These are phyloP conservation scores for Colletotrichum noveboracense DNA, from an alignment of 2,329 filamentous ascomycete genomes.

Conservation along the genomic window DNA sequence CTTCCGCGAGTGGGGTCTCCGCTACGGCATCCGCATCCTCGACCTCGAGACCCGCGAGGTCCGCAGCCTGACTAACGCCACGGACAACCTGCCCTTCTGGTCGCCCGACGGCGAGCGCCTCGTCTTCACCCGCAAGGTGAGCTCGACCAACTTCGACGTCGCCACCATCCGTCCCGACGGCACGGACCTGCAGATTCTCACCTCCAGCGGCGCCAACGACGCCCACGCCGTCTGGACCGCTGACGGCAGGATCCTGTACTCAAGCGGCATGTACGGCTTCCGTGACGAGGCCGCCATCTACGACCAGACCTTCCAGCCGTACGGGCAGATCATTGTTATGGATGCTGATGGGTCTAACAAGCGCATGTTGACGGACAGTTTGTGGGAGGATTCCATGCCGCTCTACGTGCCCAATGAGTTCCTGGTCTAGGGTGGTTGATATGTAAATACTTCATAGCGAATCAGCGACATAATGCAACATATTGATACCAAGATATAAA, in stretches of 20 bases:
- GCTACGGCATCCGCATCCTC: slow-evolving; percentile 1
- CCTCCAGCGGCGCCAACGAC: slow-evolving; percentile 2
- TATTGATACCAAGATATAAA: background rate
- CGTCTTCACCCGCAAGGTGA: slow-evolving; percentile 6
- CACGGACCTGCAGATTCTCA: background rate
- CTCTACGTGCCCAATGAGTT: slow-evolving; percentile 7
- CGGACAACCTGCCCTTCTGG: slow-evolving; percentile 7
- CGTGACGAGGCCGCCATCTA: slow-evolving; percentile 9
- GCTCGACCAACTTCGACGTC: slow-evolving; percentile 7
- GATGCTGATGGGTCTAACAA: slow-evolving; percentile 7
- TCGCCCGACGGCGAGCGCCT: slow-evolving; percentile 6
- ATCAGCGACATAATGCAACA: background rate
- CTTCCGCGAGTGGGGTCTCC: slow-evolving; percentile 9
- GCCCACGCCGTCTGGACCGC: slow-evolving; percentile 9
- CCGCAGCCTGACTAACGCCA: background rate
- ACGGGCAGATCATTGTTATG: slow-evolving; percentile 7
- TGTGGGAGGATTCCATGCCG: slow-evolving; percentile 25
- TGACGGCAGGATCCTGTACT: slow-evolving; percentile 2
- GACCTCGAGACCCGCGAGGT: background rate
- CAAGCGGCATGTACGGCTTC: slow-evolving; percentile 12
- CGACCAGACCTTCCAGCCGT: slow-evolving; percentile 7
- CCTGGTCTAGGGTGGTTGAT: background rate
- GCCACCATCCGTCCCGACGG: slow-evolving; percentile 5
- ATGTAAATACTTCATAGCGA: background rate
- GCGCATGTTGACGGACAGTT: slow-evolving; percentile 19